phyloP scores from a whole-genome alignment of 768 basidiomycete species.

The Tephrocybe sp. region DNA sequence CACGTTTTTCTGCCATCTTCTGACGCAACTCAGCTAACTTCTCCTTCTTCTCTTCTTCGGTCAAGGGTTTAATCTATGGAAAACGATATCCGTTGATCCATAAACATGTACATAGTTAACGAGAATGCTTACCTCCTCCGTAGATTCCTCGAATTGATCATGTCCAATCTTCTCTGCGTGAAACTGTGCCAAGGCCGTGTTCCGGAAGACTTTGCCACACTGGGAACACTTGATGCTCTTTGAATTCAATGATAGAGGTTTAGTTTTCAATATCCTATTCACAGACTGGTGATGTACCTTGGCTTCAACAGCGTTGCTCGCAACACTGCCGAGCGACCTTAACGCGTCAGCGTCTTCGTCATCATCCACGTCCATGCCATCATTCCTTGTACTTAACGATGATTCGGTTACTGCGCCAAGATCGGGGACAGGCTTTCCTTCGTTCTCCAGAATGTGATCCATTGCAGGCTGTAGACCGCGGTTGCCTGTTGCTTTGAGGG shows the following conservation, averaged over 20 bases:
- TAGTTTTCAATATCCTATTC: neutral
- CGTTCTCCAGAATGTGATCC: constrained; percentile 86
- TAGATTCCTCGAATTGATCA: constrained; percentile 93
- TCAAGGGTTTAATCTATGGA: constrained; percentile 85
- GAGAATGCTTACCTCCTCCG: constrained; percentile 68
- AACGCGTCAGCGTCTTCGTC: constrained; percentile 74
- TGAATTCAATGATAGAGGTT: neutral
- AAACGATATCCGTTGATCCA: neutral
- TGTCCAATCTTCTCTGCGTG: constrained; percentile 97
- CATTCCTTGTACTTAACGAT: constrained; percentile 21
- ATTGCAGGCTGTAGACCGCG: constrained; percentile 89
- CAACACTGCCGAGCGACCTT: constrained; percentile 44
- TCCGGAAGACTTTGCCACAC: constrained; percentile 85
- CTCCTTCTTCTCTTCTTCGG: constrained; percentile 88
- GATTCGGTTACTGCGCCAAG: constrained; percentile 42
- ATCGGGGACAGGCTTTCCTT: constrained; percentile 74
- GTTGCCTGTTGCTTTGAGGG: constrained; percentile 78
- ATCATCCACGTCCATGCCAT: constrained; percentile 57
- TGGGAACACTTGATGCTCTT: constrained; percentile 83
- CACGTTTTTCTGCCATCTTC: constrained; percentile 81
- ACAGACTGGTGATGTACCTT: constrained; percentile 44
- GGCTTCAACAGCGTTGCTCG: constrained; percentile 53
- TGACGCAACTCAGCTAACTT: constrained; percentile 76
- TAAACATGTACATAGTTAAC: constrained; percentile 8
- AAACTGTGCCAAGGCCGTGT: constrained; percentile 85